Conservation (phyloP, 2,329 filamentous ascomycete species). For the Scolecobasidium constrictum region DNA sequence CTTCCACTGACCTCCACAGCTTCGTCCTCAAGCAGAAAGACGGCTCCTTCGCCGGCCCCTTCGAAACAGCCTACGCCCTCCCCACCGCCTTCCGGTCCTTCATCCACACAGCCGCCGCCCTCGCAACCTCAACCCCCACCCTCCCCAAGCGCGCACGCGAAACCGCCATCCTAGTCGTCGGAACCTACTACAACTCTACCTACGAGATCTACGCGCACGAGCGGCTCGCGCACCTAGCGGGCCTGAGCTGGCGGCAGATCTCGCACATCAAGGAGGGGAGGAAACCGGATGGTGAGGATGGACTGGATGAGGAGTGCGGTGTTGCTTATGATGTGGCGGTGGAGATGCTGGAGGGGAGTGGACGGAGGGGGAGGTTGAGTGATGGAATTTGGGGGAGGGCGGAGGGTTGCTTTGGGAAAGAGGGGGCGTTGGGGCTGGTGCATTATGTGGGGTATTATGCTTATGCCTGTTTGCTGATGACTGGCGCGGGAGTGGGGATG, state of each 20-base stretch:
- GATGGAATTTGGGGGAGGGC: not conserved
- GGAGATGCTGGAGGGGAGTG: not conserved
- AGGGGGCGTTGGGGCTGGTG: not conserved
- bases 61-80: not conserved
- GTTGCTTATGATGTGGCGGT: not conserved
- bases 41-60: not conserved
- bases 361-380: not conserved
- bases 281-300: not conserved
- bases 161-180: not conserved
- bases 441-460: conserved; percentile 7
- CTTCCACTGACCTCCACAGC: too few species aligned
- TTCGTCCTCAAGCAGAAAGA: not conserved
- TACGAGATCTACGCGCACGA: conserved; percentile 3
- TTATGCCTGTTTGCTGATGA: conserved; percentile 6
- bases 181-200: not conserved
- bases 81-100: not conserved
- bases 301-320: not conserved
- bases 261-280: not conserved
- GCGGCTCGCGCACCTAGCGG: not conserved
- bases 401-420: conserved; percentile 1
- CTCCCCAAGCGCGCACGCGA: not conserved
- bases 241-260: not conserved
- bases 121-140: not conserved
- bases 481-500: not conserved
- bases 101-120: not conserved